Base-by-base conservation (phyloP, 2,329 filamentous ascomycete genomes). In the Neobulgaria alba region DNA sequence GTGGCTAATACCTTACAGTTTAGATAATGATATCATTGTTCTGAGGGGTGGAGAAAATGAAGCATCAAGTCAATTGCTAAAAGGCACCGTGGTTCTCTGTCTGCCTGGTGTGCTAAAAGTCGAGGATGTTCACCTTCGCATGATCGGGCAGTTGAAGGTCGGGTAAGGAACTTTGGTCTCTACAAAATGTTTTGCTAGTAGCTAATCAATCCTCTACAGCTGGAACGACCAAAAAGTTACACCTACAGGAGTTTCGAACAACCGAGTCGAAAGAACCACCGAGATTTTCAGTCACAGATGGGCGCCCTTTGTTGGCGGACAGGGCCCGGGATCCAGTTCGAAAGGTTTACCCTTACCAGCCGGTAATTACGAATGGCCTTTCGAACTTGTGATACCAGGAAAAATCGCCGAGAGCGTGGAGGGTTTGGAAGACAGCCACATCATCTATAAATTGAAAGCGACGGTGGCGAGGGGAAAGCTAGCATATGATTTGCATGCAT, bases 371-470 rank as follows among this genome's bases (percentile, higher is more conserved):
- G 84, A 89, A 61, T 90, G 83, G 66, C 83, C 83, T 0, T 90
- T 92, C 59, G 79, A 87, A 52, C 68, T 81, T 42, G 69, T 83
- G 43, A 67, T 90, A n/a, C 74, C 82, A 12, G 85, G 85, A 42
- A 67, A 75, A 54, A 79, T 73, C 17, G 75, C 86, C 14, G 92
- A 96, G 71, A 95, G 87, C 57, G 77, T 98, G 30, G 92, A 96
- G 64, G 92, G 92, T 3, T 69, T 96, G 42, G 73, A 76, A 41
- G 85, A 93, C 53, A 89, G 85, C 12, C 90, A 83, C 64, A 80
- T 96, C 45, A 83, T 86, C 35, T 98, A 96, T 65, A 81, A 84
- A 51, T 71, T 98, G 57, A 94, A 94, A 63, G 92, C 90, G 2
- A 89, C 87, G 38, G 81, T 96, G 37, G 84, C 82, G 33, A 71